A percentile compares a stretch with the other conserved stretches of the same genome.
Evolutionary conservation across 179 eudicot species (phyloP).

Genomic region (Silene coronaria): DNA sequence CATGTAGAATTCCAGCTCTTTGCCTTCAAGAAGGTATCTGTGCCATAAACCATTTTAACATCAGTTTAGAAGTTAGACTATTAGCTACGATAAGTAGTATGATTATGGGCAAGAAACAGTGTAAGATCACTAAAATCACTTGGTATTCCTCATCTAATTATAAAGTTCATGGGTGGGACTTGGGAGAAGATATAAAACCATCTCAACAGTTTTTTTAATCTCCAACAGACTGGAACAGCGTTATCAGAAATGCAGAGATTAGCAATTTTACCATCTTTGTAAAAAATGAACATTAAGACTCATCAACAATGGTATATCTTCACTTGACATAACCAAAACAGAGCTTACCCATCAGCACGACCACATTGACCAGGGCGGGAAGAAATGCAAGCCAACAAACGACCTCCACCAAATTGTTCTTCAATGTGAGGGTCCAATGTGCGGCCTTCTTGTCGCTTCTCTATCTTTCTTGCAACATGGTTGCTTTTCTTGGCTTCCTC

Average conservation of each 20-base stretch:
- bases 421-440: slow-evolving; percentile 52
- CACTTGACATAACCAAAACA: neutral
- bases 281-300: neutral
- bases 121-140: too few species aligned
- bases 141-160: too few species aligned
- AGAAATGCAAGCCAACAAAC: slow-evolving; percentile 57
- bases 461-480: slow-evolving; percentile 53
- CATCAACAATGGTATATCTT: too few species aligned
- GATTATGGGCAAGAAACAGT: neutral
- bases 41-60: neutral
- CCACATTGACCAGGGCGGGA: slow-evolving; percentile 75
- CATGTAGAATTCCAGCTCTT: slow-evolving; percentile 74
- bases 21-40: slow-evolving; percentile 67
- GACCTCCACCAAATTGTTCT: slow-evolving; percentile 60
- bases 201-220: neutral
- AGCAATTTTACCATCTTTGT: too few species aligned
- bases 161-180: too few species aligned
- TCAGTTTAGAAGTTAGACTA: neutral
- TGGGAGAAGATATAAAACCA: neutral
- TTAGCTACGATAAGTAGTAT: neutral
- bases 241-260: too few species aligned
- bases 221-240: too few species aligned
- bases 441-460: slow-evolving; percentile 44
- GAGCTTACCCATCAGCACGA: slow-evolving; percentile 52
- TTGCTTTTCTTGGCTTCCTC: slow-evolving; percentile 62